Evolutionary conservation across 495 filamentous ascomycete species (phyloP), one percentile per base, ranked within the genome.

Genomic region (Talaromyces adpressus): DNA sequence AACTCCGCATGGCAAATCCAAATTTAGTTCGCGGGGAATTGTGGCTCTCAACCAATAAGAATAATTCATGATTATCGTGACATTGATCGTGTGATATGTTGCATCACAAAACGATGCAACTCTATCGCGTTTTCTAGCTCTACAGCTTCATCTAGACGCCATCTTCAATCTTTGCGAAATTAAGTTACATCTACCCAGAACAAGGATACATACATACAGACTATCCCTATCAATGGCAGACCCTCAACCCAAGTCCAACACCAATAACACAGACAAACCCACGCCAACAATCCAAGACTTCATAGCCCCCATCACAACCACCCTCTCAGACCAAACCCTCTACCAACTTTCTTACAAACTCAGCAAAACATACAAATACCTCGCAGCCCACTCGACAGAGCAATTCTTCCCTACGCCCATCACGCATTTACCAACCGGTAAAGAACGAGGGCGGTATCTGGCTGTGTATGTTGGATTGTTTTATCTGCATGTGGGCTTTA

Each of bases 371-470:
- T 92, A 86, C 66, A 72, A 73, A 34, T 64, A 80, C 7, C 77
- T 92, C 36, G 86, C 88, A 18, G 79, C 82, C 39, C 74, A 80
- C 7, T 88, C 87, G 0, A 65, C 74, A 30, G 77, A 88, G 20
- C 87, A 91, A 69, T 91, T 91, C 64, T 79, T 91, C 53, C 81
- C 89, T 14, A 91, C 88, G 16, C 88, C 89, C 7, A 84, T 91
- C 64, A 90, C 86, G 9, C 82, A 84, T 61, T 76, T 88, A 18
- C 87, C 88, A 0, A 79, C 72, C 0, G 84, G 82, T 2, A 71
- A 78, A 30, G 86, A 86, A 63, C 81, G 70, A 16, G 89, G 88
- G 51, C 86, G 83, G 56, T 89, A 84, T 69, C 76, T 91, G 4
- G 86, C 86, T 11, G 89, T 90, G 58, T 89, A 91, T 71, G 84